Percentiles rank a stretch among this genome's conserved stretches.
These are phyloP conservation scores for Artemisia annua DNA, from an alignment of 129 eudicot species.

Conservation along the genomic window DNA sequence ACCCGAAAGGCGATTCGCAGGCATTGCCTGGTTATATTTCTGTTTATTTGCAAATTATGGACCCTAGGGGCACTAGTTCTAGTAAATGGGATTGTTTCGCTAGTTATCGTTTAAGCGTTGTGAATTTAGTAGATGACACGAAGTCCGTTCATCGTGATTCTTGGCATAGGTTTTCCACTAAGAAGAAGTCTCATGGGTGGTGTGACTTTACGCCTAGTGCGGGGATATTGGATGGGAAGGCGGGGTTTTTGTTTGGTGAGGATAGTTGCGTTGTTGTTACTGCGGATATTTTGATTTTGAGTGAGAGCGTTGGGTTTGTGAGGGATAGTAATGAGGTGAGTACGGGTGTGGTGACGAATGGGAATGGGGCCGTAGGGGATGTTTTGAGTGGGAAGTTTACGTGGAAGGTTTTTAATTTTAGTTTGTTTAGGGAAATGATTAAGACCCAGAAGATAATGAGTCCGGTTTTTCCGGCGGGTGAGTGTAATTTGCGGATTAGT, in stretches of 20 bases:
- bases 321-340: conserved; percentile 68
- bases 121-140: conserved; percentile 56
- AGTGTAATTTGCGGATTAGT: conserved; percentile 93
- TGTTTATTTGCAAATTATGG: conserved; percentile 83
- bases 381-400: conserved; percentile 93
- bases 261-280: conserved; percentile 63
- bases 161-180: conserved; percentile 91
- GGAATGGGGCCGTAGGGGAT: conserved; percentile 51
- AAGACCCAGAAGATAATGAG: conserved; percentile 99
- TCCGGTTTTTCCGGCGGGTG: conserved; percentile 94
- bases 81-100: conserved; percentile 97
- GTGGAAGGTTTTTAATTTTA: conserved; percentile 92
- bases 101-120: conserved; percentile 73
- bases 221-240: conserved; percentile 57
- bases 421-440: conserved; percentile 88
- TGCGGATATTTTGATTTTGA: conserved; percentile 80
- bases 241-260: conserved; percentile 52
- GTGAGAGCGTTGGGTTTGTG: conserved; percentile 61
- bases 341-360: conserved; percentile 19
- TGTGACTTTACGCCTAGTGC: conserved; percentile 81
- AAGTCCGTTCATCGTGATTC: conserved; percentile 89
- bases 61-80: conserved; percentile 75
- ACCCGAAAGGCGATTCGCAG: conserved; percentile 93
- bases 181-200: conserved; percentile 98
- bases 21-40: conserved; percentile 89